Evolutionary conservation across 2,329 filamentous ascomycete genomes (phyloP).

Genomic region (Fusarium poae): DNA sequence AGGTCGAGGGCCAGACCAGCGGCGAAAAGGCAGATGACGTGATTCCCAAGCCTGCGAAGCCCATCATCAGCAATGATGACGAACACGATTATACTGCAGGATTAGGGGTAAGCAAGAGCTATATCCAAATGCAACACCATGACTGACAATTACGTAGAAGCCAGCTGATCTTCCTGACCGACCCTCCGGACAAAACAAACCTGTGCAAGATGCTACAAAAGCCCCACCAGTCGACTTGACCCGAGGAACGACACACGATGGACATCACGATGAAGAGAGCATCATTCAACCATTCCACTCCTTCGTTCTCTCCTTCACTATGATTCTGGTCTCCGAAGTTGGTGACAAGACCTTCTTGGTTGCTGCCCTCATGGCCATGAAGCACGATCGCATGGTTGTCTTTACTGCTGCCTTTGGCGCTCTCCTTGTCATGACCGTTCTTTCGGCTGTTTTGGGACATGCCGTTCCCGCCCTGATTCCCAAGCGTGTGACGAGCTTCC

Average conservation of each 20-base stretch:
- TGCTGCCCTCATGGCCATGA: conserved; percentile 98
- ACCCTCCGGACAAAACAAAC: conserved; percentile 79
- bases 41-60: conserved; percentile 31
- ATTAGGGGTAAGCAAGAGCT: conserved; percentile 51
- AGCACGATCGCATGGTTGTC: conserved; percentile 91
- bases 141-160: conserved; percentile 68
- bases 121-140: neutral
- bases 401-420: conserved; percentile 96
- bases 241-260: conserved; percentile 50
- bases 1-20: conserved; percentile 6
- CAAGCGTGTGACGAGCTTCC: conserved; percentile 89
- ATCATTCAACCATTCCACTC: conserved; percentile 88
- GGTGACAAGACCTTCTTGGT: conserved; percentile 99
- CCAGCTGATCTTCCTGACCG: conserved; percentile 83
- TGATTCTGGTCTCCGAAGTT: conserved; percentile 97
- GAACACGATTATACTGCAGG: conserved; percentile 54
- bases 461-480: conserved; percentile 91
- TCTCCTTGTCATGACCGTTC: conserved; percentile 91
- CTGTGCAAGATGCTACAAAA: conserved; percentile 73
- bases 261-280: conserved; percentile 68
- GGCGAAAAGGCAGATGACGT: conserved; percentile 26
- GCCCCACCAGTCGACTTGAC: conserved; percentile 72
- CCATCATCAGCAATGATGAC: conserved; percentile 57
- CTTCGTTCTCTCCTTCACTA: conserved; percentile 90
- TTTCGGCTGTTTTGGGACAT: conserved; percentile 93